These are phyloP conservation scores for Posidonia australis DNA, from an alignment of 106 monocot genomes.

Conservation along the genomic window DNA sequence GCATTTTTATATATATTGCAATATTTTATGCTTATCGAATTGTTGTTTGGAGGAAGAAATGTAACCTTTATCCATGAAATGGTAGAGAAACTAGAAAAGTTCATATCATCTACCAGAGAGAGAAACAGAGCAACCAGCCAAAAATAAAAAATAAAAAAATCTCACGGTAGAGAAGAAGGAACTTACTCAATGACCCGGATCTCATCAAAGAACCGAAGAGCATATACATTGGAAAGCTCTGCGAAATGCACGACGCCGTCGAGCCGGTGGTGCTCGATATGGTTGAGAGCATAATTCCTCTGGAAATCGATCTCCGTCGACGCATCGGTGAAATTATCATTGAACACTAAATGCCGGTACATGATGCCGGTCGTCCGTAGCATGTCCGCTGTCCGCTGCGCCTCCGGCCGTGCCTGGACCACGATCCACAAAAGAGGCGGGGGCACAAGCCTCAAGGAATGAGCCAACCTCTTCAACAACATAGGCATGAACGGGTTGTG, in stretches of 20 bases:
- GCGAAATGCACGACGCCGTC: slow-evolving; percentile 59
- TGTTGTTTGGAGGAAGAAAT: too few relatives aligned
- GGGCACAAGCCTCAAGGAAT: slow-evolving; percentile 36
- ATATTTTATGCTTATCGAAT: too few relatives aligned
- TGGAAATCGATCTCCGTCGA: slow-evolving; percentile 34
- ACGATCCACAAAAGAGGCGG: slow-evolving; percentile 57
- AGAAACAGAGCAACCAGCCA: too few relatives aligned
- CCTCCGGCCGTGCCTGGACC: slow-evolving; percentile 27
- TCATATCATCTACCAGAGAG: too few relatives aligned
- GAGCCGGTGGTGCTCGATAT: slow-evolving; percentile 53
- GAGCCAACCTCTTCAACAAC: slow-evolving; percentile 26
- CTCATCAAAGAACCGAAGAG: slow-evolving; percentile 44
- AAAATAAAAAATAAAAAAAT: too few relatives aligned
- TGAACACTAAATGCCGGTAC: slow-evolving; percentile 46
- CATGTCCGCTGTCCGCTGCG: slow-evolving; percentile 31
- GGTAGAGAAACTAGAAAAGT: too few relatives aligned
- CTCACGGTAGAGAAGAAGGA: background rate
- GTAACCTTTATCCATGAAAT: too few relatives aligned
- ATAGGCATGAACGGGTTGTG: slow-evolving; percentile 12
- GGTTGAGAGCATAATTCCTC: slow-evolving; percentile 47
- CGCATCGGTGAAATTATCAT: slow-evolving; percentile 42
- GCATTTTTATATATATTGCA: too few relatives aligned
- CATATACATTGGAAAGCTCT: slow-evolving; percentile 25
- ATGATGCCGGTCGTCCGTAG: slow-evolving; percentile 45
- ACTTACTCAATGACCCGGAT: slow-evolving; percentile 51